Conservation (phyloP, 441 rosid species). For the Corymbia citriodora region DNA sequence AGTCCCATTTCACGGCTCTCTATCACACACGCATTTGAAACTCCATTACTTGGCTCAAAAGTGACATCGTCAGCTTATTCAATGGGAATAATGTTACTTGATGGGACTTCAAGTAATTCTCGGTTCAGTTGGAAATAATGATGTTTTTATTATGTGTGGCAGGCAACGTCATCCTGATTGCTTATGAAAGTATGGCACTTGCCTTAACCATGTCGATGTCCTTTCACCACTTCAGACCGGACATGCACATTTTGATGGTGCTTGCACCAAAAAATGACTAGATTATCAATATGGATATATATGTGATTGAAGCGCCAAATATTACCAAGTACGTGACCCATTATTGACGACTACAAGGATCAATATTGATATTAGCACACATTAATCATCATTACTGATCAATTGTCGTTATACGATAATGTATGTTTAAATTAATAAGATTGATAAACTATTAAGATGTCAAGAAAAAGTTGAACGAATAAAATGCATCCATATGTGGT, state of each 20-base stretch:
- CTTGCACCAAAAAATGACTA: not conserved
- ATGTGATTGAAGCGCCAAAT: too few relatives aligned
- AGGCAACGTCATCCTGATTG: not conserved
- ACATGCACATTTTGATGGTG: not conserved
- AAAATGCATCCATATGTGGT: not conserved
- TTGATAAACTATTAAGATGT: not conserved
- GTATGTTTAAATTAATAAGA: too few relatives aligned
- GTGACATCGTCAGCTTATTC: not conserved
- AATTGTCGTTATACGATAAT: rapidly evolving
- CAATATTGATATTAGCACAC: too few relatives aligned
- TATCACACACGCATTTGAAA: not conserved
- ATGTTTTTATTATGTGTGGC: not conserved
- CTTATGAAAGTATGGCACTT: not conserved
- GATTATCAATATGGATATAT: not conserved
- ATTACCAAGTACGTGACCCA: not conserved
- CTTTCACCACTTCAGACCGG: not conserved
- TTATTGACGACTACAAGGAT: not conserved
- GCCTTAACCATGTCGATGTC: not conserved
- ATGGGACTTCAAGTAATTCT: not conserved
- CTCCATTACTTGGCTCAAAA: not conserved
- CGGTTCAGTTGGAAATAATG: not conserved
- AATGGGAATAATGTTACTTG: not conserved
- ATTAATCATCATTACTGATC: not conserved
- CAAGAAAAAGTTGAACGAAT: not conserved
- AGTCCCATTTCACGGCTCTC: not conserved